Base-by-base conservation (phyloP, 345 rosid species). In the Moringa oleifera region DNA sequence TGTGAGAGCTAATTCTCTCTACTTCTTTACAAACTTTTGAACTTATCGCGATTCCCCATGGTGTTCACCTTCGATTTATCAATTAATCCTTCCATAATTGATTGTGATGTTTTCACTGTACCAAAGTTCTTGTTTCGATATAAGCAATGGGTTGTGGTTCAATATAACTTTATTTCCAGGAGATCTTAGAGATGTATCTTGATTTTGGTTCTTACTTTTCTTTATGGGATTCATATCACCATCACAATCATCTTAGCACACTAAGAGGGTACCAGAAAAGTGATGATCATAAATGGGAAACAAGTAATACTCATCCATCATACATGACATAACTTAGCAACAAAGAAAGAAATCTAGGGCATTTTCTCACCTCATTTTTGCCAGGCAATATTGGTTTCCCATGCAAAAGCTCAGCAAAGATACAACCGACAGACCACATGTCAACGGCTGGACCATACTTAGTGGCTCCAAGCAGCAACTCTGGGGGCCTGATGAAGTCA, bases 371-470 rank as follows among this genome's bases (percentile, higher is more conserved):
- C 96, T 87, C 98, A 79, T 89, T 87, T 75, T 88, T 86, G 59
- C 98, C 96, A 16, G 98, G 97, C 55, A 93, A 80, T 52, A 90
- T 90, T 28, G 97, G 97, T 67, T 93, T 90, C 57, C 96, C 97
- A 49, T 85, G 84, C 64, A 93, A 68, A 56, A 93, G 90, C 75
- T 93, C 98, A 18, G 98, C 98, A 83, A 93, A 85, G 59, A 93
- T 87, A 61, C 98, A 93, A 60, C 97, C 97, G 58, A 90, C 98
- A 6, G 98, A 90, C 97, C 97, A 90, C 90, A 90, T 90, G 68
- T 90, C 97, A 72, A 90, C 94, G 36, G 97, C 94, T 61, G 98
- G 97, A 59, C 97, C 94, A 66, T 93, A 93, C 69, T 88, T 88
- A 20, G 97, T 90, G 61, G 97, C 80, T 64, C 98, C 98, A 70